Conservation (phyloP, 495 filamentous ascomycete species). For the Elaphomyces granulatus region DNA sequence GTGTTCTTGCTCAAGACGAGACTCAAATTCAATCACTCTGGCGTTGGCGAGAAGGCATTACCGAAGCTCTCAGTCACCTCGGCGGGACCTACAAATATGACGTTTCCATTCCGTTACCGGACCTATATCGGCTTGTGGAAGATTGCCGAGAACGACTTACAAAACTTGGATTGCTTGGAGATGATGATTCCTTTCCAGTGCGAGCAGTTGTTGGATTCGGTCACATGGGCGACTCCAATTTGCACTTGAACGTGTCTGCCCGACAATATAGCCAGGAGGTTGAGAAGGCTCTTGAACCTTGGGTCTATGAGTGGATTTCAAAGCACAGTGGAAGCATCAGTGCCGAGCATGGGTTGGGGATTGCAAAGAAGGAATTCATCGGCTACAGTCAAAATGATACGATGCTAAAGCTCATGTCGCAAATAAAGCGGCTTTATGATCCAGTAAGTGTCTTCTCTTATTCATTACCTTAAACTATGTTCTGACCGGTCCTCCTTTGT, state of each 20-base stretch:
- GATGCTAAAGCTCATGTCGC: conserved; percentile 82
- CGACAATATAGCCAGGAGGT: conserved; percentile 75
- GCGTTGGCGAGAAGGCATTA: conserved; percentile 86
- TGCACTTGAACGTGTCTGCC: conserved; percentile 80
- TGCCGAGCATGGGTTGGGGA: conserved; percentile 85
- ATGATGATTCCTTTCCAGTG: conserved; percentile 63
- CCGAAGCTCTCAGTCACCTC: conserved; percentile 76
- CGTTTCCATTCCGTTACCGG: conserved; percentile 77
- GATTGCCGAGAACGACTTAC: conserved; percentile 59
- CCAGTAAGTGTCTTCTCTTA: conserved; percentile 43
- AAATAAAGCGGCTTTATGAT: conserved; percentile 82
- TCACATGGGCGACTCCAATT: conserved; percentile 92
- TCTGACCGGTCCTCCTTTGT: conserved; percentile 14
- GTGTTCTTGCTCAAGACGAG: conserved; percentile 81
- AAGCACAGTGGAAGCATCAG: conserved; percentile 81
- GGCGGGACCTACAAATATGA: conserved; percentile 98
- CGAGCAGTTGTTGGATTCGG: conserved; percentile 89
- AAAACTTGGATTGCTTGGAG: conserved; percentile 60
- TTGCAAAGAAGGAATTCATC: conserved; percentile 91
- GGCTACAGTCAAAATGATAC: conserved; percentile 79
- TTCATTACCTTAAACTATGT: conserved; percentile 2
- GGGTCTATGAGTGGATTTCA: conserved; percentile 92
- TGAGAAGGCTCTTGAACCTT: conserved; percentile 83
- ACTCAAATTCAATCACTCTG: conserved; percentile 77
- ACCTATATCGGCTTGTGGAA: conserved; percentile 79